Conservation (phyloP, 345 rosid genomes). For the Chamaenerion angustifolium region DNA sequence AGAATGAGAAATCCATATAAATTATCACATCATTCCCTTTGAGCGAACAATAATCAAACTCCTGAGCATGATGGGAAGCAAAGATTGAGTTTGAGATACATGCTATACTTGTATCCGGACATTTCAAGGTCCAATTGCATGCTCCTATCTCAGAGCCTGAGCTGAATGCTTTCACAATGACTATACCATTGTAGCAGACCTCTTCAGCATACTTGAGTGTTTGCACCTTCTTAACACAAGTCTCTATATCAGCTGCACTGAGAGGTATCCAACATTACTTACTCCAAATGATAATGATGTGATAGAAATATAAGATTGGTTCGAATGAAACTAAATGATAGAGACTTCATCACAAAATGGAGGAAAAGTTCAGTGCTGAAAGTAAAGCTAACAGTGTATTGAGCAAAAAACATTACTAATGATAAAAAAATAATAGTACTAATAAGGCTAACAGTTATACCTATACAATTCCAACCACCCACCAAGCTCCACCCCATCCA, state of each 20-base stretch:
- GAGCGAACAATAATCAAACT: slow-evolving; percentile 40
- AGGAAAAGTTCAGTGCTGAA: too few species aligned
- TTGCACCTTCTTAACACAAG: slow-evolving; percentile 53
- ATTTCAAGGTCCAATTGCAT: slow-evolving; percentile 60
- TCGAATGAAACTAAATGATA: too few species aligned
- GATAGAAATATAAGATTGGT: too few species aligned
- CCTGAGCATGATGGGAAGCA: slow-evolving; percentile 42
- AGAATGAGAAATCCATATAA: slow-evolving; percentile 47
- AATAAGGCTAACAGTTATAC: slow-evolving; percentile 19
- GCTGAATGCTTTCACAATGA: slow-evolving; percentile 57
- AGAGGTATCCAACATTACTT: slow-evolving; percentile 15
- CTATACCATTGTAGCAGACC: slow-evolving; percentile 59
- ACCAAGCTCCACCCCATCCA: slow-evolving; percentile 49
- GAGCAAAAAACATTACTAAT: too few species aligned
- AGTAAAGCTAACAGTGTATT: too few species aligned
- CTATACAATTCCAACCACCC: slow-evolving; percentile 81
- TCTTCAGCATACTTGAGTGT: slow-evolving; percentile 58
- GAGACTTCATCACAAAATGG: too few species aligned
- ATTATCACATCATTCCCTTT: slow-evolving; percentile 38
- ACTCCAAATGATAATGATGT: background rate
- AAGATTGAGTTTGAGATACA: slow-evolving; percentile 46
- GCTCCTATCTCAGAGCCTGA: slow-evolving; percentile 87
- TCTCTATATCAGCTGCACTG: slow-evolving; percentile 59
- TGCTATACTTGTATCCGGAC: slow-evolving; percentile 40
- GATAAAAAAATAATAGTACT: background rate